Evolutionary conservation across 148 eudicot genomes (phyloP), one percentile per base, ranked within the genome.

Genomic region (Fagopyrum homotropicum): DNA sequence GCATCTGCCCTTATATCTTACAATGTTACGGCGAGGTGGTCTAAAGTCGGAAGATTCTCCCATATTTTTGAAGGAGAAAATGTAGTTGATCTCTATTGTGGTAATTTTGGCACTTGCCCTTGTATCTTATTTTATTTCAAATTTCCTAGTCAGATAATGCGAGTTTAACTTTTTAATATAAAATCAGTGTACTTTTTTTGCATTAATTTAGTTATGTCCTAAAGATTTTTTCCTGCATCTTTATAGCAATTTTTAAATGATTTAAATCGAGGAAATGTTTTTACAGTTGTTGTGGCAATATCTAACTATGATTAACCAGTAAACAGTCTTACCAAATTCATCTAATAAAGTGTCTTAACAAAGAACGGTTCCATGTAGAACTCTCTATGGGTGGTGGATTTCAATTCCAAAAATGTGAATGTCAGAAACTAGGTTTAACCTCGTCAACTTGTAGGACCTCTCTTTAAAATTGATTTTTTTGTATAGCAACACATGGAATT

Each of bases 311-410:
- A 63, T 63, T 63, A 55, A 22, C 16, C 66, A 63, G 6, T 63
- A 55, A 22, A 55, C 66, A 63, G 6, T 63, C 44, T 63, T 9
- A 63, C 69, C 16, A 63, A 63, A 63, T 60, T 63, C 69, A 63
- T 29, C 15, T 63, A 30, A 63, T 10, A 11, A 44, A 29, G 30
- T 63, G n/a, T 29, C 30, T 29, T 29, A 29, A 16, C 44, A 30
- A 63, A 63, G 44, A 63, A 63, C 44, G 16, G 69, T 29, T 14
- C 69, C 26, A 63, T 63, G 69, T 63, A 63, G 44, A 63, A 7
- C 69, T 63, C 45, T 4, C 15, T 10, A 63, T 6, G 6, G 45
- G 16, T 11, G 45, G 69, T 15, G 45, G 9, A 9, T 30, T 30
- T 63, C 69, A 63, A 63, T 63, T 11, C 69, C 16, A 29, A 35